phyloP scores from a whole-genome alignment of 805 yeast genomes.

The Lipomyces sp. region DNA sequence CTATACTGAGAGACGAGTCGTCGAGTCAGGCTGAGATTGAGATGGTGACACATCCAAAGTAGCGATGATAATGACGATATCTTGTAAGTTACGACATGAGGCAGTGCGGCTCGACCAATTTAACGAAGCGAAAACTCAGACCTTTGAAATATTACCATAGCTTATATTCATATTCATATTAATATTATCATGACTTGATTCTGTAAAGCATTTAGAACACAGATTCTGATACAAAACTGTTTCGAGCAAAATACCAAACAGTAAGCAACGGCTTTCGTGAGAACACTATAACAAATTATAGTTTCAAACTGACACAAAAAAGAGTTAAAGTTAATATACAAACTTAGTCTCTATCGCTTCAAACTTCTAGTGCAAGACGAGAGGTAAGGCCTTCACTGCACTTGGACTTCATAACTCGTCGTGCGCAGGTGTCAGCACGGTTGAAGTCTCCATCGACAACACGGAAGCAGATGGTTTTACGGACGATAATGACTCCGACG shows the following conservation, averaged over 20 bases:
- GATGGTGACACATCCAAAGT: not conserved
- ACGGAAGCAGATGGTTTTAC: not conserved
- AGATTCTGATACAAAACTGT: not conserved
- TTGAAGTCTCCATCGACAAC: not conserved
- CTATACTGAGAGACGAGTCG: not conserved
- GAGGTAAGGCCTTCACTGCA: not conserved
- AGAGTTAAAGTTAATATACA: not conserved
- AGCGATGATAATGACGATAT: not conserved
- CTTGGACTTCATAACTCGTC: not conserved
- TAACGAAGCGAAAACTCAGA: no score
- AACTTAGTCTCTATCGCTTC: not conserved
- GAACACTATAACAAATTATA: not conserved
- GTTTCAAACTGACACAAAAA: not conserved
- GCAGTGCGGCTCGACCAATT: no score
- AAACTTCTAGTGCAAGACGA: not conserved
- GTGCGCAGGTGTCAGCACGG: not conserved
- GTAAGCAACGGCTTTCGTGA: not conserved
- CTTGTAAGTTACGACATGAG: no score
- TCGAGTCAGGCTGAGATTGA: not conserved
- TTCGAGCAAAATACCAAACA: not conserved
- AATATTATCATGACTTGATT: no score
- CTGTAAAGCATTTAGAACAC: not conserved
- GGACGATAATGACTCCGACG: not conserved
- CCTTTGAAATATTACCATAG: no score
- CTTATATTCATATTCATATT: no score